Evolutionary conservation across 257 asterid genomes (phyloP).

Genomic region (Scutellaria minor): DNA sequence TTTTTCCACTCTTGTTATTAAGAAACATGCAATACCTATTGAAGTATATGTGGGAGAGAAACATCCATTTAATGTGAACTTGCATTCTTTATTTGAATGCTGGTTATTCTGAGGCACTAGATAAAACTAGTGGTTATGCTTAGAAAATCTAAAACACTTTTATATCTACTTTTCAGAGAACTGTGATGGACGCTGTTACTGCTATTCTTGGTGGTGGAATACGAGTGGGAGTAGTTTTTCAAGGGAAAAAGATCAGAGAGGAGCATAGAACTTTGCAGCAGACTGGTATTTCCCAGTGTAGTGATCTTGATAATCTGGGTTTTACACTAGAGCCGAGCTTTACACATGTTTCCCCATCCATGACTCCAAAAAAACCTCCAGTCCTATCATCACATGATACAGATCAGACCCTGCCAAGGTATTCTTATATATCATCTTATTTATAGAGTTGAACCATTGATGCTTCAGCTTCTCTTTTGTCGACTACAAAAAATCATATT

Average conservation of each 20-base stretch:
- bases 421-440: conserved; percentile 5
- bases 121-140: conserved; percentile 15
- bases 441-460: conserved; percentile 1
- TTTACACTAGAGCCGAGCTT: conserved; percentile 65
- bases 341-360: conserved; percentile 42
- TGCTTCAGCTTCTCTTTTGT: neutral
- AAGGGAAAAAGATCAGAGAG: conserved; percentile 76
- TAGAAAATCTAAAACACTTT: conserved; percentile 1
- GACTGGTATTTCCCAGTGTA: conserved; percentile 66
- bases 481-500: neutral
- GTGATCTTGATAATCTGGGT: conserved; percentile 62
- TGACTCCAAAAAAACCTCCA: conserved; percentile 39
- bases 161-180: conserved; percentile 50
- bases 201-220: conserved; percentile 68
- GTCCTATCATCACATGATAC: conserved; percentile 38
- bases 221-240: conserved; percentile 70
- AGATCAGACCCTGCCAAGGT: conserved; percentile 49
- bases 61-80: neutral
- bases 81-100: conserved; percentile 16
- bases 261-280: conserved; percentile 71
- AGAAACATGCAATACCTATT: conserved; percentile 1
- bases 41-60: neutral
- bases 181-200: conserved; percentile 77
- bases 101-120: neutral
- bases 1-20: conserved; percentile 4